Conservation (phyloP, 257 asterid genomes). For the Penstemon eatonii region DNA sequence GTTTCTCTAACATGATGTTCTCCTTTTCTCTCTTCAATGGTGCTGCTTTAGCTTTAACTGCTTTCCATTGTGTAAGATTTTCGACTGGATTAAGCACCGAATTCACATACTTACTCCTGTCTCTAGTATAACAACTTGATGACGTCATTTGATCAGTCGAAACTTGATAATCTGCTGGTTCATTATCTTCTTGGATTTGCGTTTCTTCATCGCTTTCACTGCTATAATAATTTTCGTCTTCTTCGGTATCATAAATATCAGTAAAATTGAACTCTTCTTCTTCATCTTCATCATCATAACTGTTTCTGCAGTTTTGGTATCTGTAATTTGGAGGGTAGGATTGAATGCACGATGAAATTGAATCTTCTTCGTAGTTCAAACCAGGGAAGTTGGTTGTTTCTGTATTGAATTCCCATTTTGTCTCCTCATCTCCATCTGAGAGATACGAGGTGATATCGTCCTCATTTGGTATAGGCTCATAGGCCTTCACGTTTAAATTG, state of each 20-base stretch:
- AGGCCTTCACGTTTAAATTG: constrained; percentile 63
- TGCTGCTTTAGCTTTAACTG: constrained; percentile 48
- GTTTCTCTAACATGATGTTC: constrained; percentile 29
- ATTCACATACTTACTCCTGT: constrained; percentile 26
- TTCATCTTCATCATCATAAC: constrained; percentile 52
- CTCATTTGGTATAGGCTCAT: constrained; percentile 54
- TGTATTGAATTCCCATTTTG: constrained; percentile 40
- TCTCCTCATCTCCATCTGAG: constrained; percentile 44
- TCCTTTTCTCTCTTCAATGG: constrained; percentile 44
- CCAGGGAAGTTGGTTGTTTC: constrained; percentile 18
- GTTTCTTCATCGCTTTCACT: constrained; percentile 18
- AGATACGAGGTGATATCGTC: constrained; percentile 33
- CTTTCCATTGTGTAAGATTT: constrained; percentile 71
- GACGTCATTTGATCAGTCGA: neutral
- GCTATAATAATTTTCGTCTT: constrained; percentile 20
- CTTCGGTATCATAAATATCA: constrained; percentile 33
- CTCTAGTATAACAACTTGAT: constrained; percentile 26
- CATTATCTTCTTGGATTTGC: constrained; percentile 18
- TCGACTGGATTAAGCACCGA: constrained; percentile 77
- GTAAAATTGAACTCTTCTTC: constrained; percentile 42
- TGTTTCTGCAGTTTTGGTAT: constrained; percentile 53
- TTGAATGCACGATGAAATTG: constrained; percentile 21
- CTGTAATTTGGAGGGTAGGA: constrained; percentile 50
- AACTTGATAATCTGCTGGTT: constrained; percentile 26
- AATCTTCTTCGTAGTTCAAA: constrained; percentile 30